These are phyloP conservation scores for Fusarium lyarnte DNA, from an alignment of 2,329 filamentous ascomycete genomes.

Conservation along the genomic window DNA sequence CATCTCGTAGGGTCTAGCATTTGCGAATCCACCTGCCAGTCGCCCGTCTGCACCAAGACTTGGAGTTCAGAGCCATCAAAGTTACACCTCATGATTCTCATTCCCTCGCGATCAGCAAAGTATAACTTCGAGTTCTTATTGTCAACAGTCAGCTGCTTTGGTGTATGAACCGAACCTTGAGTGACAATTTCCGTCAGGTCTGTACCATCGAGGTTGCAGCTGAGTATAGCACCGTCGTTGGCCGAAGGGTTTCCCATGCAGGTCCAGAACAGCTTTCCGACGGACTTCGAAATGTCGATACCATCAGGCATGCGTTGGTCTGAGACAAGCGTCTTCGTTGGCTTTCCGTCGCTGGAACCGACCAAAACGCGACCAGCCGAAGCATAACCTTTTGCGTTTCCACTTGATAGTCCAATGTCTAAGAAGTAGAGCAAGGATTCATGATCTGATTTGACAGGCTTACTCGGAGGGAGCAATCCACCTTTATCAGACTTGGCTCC, in stretches of 20 bases:
- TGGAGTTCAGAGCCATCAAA: not conserved
- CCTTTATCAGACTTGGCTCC: constrained; percentile 7
- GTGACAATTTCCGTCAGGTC: not conserved
- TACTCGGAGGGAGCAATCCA: not conserved
- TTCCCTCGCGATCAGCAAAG: constrained; percentile 4
- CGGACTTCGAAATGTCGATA: not conserved
- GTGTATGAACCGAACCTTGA: not conserved
- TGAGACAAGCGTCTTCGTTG: not conserved
- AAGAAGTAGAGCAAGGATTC: not conserved
- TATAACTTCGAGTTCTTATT: not conserved
- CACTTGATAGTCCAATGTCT: not conserved
- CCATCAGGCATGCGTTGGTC: not conserved
- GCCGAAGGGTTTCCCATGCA: not conserved
- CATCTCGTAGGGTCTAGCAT: not conserved
- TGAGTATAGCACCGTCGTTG: not conserved
- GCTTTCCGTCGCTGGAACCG: not conserved
- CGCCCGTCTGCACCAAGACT: not conserved
- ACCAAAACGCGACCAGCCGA: not conserved
- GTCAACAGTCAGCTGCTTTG: not conserved
- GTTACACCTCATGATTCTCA: not conserved
- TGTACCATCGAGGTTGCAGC: not conserved
- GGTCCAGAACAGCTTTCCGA: not conserved
- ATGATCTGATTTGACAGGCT: accelerated
- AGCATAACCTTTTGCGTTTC: accelerated
- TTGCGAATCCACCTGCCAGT: not conserved